Evolutionary conservation across 2,329 filamentous ascomycete genomes (phyloP).

Genomic region (Aspergillus sp.): DNA sequence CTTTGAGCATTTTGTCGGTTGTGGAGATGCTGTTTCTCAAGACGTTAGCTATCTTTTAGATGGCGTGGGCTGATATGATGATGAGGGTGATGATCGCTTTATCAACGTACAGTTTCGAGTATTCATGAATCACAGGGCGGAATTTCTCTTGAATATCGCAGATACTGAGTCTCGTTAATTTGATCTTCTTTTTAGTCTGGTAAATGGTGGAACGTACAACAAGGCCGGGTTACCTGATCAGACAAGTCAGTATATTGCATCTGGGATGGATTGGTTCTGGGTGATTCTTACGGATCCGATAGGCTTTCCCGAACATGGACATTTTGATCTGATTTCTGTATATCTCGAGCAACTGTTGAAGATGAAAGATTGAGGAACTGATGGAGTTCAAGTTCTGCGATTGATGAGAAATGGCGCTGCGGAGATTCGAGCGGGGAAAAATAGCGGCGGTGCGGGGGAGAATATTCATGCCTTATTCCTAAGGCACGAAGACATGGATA

Average conservation of each 20-base stretch:
- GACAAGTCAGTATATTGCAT: background rate
- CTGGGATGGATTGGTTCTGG: background rate
- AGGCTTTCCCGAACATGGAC: constrained; percentile 14
- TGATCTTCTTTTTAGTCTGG: background rate
- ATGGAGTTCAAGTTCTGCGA: background rate
- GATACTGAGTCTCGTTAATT: constrained; percentile 52
- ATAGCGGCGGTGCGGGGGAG: constrained; percentile 1
- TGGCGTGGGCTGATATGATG: background rate
- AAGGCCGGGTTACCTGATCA: constrained; percentile 40
- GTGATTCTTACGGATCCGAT: constrained; percentile 22
- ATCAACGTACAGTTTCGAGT: constrained; percentile 65
- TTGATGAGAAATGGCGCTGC: background rate
- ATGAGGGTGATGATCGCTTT: background rate
- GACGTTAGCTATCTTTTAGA: constrained; percentile 1
- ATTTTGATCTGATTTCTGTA: constrained; percentile 5
- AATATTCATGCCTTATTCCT: background rate
- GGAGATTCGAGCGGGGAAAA: constrained; percentile 1
- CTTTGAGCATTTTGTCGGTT: constrained; percentile 63
- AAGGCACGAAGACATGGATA: constrained; percentile 1
- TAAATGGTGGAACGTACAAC: constrained; percentile 32
- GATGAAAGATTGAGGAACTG: background rate
- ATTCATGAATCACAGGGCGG: constrained; percentile 74
- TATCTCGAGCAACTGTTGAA: background rate
- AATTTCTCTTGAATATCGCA: constrained; percentile 97
- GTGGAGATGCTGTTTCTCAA: constrained; percentile 59